Base-by-base conservation (phyloP, 1,284 basidiomycete genomes). In the Papiliotrema nemorosa region DNA sequence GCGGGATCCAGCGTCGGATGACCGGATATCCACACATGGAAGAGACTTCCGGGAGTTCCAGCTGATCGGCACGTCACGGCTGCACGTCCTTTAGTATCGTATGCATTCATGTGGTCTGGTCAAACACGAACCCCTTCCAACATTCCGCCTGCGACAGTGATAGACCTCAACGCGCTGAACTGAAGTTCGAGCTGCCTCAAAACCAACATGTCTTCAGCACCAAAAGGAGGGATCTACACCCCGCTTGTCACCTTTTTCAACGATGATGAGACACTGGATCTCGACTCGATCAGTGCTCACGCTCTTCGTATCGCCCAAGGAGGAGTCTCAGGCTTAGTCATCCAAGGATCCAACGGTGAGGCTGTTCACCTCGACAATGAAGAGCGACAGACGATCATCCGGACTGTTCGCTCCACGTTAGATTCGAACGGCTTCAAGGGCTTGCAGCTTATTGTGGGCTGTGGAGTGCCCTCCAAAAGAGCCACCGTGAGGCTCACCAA, bases 331-430 rank as follows among this genome's bases (percentile, higher is more conserved):
- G 65, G 66, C 13, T 47, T 67, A 25, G 59, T 68, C 7, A 53
- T 64, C 33, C 59, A 59, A 24, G 66, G 66, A 2, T 64, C 63
- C 2, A 68, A 66, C 25, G 66, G 61, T 7, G 66, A 68, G 44
- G 63, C 64, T 5, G 62, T 67, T 13, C 52, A 67, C 31, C 59
- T 62, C 13, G 41, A 52, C 21, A 53, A 62, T 13, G 59, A 60
- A 21, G 52, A 59, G 35, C 59, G 49, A 26, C 26, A 38, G 33
- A 25, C 39, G 44, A 14, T 62, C 22, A 54, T 57, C 31, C 21
- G 35, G n/a, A 47, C 37, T 2, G 45, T 52, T 26, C 54, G 57
- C 5, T 25, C 37, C 12, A 43, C 37, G 3, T 46, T 59, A 27
- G 46, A 54, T 20, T 35, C 20, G 7, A 47, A 51, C 31, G 44